Base-by-base conservation (phyloP, 108 stramenopile genomes). In the Skeletonema costatum region DNA sequence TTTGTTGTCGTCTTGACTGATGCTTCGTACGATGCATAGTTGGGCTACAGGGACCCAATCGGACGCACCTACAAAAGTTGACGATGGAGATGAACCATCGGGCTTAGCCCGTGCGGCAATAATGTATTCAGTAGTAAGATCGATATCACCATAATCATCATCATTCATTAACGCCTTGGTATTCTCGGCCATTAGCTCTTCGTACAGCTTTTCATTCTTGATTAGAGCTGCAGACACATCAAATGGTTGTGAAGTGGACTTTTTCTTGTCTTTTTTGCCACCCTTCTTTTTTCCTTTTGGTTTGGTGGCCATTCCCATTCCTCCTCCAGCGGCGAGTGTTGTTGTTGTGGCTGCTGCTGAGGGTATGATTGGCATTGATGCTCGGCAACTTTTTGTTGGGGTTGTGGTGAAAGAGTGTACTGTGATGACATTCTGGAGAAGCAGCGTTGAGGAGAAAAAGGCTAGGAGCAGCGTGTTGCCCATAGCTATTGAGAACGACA, bases 41-140 rank as follows among this genome's bases (percentile, higher is more conserved):
- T 93, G 92, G 17, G 90, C 90, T 32, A 95, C 86, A 12, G 94
- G 94, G 30, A 95, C 77, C 92, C 94, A 95, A 74, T 95, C 93
- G 5, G 86, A 56, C 3, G 89, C 86, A 30, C 67, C 78, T 4
- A 25, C 46, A 12, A 60, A 21, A 6, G 63, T 48, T 32, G 67
- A 33, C 8, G 41, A 21, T 8, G 66, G 69, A 5, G 32, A 42
- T 39, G 71, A 12, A 67, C 31, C 32, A 70, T 33, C 5, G 50
- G 14, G 17, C 62, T 73, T 6, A 48, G 74, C 46, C n/a, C 88
- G 80, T 19, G 89, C 89, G 2, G 93, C 81, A 12, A 94, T 72
- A 14, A 94, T 75, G 68, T 89, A 90, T 70, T 93, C 92, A 0
- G 87, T 66, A 16, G 86, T 74, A 29, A 77, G 46, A 44, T 71